phyloP scores from a whole-genome alignment of 768 basidiomycete species.

The Kwoniella europaea region DNA sequence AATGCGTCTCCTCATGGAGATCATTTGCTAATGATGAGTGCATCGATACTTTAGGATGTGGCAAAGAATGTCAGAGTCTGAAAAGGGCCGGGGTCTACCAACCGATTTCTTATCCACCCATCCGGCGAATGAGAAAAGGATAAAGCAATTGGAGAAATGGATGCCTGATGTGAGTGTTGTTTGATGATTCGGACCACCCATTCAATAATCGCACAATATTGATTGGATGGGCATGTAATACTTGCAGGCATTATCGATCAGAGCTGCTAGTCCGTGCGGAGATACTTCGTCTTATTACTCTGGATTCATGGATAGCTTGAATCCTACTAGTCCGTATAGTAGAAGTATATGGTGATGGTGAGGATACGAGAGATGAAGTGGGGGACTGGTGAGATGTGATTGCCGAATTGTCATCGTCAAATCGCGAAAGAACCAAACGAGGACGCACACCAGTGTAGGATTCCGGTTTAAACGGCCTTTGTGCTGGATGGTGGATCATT shows the following conservation, averaged over 20 bases:
- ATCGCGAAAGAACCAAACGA: too few relatives aligned
- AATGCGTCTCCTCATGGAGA: too few relatives aligned
- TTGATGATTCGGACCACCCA: background rate
- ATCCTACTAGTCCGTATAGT: conserved; percentile 13
- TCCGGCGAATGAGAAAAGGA: conserved; percentile 73
- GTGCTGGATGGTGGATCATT: too few relatives aligned
- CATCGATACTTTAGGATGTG: conserved; percentile 67
- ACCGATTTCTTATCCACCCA: conserved; percentile 79
- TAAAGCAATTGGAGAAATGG: conserved; percentile 61
- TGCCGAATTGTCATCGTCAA: too few relatives aligned
- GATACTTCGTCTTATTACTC: conserved; percentile 45
- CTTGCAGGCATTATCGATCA: conserved; percentile 46
- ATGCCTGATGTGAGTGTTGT: conserved; percentile 48
- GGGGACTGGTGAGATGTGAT: background rate
- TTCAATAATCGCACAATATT: too few relatives aligned
- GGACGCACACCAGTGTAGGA: too few relatives aligned
- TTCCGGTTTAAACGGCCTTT: too few relatives aligned
- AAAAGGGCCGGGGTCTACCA: conserved; percentile 58
- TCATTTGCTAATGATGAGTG: too few relatives aligned
- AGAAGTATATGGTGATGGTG: conserved; percentile 17
- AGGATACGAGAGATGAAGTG: background rate
- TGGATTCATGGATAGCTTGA: conserved; percentile 48
- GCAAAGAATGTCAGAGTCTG: conserved; percentile 67
- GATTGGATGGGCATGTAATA: too few relatives aligned
- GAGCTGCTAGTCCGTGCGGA: conserved; percentile 54